Evolutionary conservation across 495 filamentous ascomycete species (phyloP).

Genomic region (Hypoxylon fragiforme): DNA sequence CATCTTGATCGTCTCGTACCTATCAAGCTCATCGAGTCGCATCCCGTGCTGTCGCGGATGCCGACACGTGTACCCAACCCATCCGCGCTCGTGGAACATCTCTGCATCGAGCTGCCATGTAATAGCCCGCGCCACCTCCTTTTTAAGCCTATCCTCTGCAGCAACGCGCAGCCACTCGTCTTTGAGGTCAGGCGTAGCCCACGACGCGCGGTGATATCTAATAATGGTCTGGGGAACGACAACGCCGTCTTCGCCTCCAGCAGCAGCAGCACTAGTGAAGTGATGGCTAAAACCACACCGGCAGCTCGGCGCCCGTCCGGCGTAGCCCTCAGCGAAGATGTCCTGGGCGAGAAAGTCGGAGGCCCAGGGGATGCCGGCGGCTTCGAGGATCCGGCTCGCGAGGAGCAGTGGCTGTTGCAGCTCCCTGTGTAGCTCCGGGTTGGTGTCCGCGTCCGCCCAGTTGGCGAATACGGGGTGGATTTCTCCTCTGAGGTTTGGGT

Average conservation of each 20-base stretch:
- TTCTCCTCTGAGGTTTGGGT: constrained; percentile 30
- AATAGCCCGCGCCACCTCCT: constrained; percentile 25
- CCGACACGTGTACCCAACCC: constrained; percentile 46
- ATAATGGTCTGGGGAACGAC: constrained; percentile 31
- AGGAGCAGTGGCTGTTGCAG: constrained; percentile 40
- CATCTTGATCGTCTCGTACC: constrained; percentile 33
- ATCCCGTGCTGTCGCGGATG: constrained; percentile 35
- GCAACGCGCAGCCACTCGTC: constrained; percentile 29
- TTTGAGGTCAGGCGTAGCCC: constrained; percentile 24
- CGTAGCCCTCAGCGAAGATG: constrained; percentile 38
- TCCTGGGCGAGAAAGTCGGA: constrained; percentile 45
- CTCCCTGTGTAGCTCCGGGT: constrained; percentile 26
- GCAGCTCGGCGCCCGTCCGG: constrained; percentile 27
- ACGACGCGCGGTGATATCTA: constrained; percentile 30
- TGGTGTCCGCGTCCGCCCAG: constrained; percentile 31
- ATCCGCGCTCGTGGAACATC: constrained; percentile 38
- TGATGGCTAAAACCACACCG: constrained; percentile 20
- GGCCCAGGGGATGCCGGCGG: constrained; percentile 39
- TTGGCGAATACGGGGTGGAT: constrained; percentile 40
- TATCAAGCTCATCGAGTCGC: constrained; percentile 30
- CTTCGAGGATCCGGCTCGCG: constrained; percentile 40
- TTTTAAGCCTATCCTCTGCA: constrained; percentile 24
- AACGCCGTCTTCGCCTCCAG: neutral
- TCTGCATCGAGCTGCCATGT: constrained; percentile 41
- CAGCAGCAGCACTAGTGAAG: no score